Evolutionary conservation across 2,329 filamentous ascomycete genomes (phyloP).

Genomic region (Aspergillus sp.): DNA sequence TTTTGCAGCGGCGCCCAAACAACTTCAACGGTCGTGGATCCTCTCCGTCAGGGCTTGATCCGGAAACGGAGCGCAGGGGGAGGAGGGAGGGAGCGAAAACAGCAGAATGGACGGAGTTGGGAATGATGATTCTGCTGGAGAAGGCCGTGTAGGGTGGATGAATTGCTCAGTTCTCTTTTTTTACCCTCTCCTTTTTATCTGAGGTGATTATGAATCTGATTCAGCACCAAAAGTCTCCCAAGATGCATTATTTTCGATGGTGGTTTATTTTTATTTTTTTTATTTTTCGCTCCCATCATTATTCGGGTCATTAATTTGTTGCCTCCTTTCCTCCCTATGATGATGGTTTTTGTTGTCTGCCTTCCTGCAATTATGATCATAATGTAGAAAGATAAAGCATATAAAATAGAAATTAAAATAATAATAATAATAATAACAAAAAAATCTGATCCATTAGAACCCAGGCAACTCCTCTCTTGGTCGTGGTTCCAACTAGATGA

Average conservation of each 20-base stretch:
- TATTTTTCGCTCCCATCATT: neutral
- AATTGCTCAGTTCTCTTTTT: neutral
- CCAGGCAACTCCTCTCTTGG: too few species aligned
- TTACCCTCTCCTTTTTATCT: neutral
- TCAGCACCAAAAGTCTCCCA: neutral
- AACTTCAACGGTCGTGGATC: constrained; percentile 31
- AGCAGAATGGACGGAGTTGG: constrained; percentile 10
- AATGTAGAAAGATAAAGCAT: too few species aligned
- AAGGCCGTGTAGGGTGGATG: neutral
- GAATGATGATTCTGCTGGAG: neutral
- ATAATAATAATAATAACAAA: too few species aligned
- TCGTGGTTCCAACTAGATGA: too few species aligned
- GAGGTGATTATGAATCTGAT: neutral
- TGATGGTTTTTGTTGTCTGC: neutral
- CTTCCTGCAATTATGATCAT: neutral
- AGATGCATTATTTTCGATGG: neutral
- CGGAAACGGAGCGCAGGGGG: constrained; percentile 32
- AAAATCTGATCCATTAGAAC: too few species aligned
- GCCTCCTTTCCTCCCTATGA: neutral
- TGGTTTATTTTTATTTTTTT: neutral
- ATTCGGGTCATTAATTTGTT: neutral
- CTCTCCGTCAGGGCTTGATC: constrained; percentile 30
- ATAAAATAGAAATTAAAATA: too few species aligned
- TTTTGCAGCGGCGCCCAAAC: constrained; percentile 1
- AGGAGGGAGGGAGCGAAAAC: constrained; percentile 20